Evolutionary conservation across 2,329 filamentous ascomycete species (phyloP).

Genomic region (Pseudogymnoascus sp.): DNA sequence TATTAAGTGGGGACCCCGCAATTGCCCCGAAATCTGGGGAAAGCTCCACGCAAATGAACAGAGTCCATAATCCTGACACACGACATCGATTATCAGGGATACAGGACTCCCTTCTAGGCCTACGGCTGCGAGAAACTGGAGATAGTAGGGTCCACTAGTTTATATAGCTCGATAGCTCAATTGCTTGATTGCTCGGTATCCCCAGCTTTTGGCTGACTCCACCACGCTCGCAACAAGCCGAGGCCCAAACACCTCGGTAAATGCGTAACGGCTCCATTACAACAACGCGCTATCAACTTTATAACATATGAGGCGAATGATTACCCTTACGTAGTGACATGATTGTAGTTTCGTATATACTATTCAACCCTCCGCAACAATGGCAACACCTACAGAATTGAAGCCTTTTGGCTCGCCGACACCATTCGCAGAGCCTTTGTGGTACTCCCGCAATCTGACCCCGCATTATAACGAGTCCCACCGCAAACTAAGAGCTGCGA

Average conservation of each 20-base stretch:
- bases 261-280: neutral
- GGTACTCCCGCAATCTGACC: slow-evolving; percentile 26
- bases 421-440: slow-evolving; percentile 28
- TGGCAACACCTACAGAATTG: neutral
- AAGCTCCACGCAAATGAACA: neutral
- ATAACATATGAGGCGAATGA: slow-evolving; percentile 1
- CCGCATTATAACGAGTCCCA: slow-evolving; percentile 61
- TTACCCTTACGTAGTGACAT: neutral
- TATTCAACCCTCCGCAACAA: neutral
- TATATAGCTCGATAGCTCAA: slow-evolving; percentile 1
- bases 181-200: slow-evolving; percentile 4
- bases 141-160: neutral
- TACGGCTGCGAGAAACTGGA: neutral
- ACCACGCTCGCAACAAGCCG: neutral
- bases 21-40: slow-evolving; percentile 3
- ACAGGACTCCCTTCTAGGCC: neutral
- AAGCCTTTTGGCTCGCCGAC: slow-evolving; percentile 22
- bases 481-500: slow-evolving; percentile 46
- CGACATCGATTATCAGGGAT: neutral
- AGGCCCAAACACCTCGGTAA: slow-evolving; percentile 1
- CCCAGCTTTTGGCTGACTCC: neutral
- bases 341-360: neutral
- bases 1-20: slow-evolving; percentile 2
- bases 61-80: neutral
- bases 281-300: neutral